Evolutionary conservation across 192 early-diverging fungal genomes (phyloP), one percentile per base, ranked within the genome.

Genomic region (Podila verticillata): DNA sequence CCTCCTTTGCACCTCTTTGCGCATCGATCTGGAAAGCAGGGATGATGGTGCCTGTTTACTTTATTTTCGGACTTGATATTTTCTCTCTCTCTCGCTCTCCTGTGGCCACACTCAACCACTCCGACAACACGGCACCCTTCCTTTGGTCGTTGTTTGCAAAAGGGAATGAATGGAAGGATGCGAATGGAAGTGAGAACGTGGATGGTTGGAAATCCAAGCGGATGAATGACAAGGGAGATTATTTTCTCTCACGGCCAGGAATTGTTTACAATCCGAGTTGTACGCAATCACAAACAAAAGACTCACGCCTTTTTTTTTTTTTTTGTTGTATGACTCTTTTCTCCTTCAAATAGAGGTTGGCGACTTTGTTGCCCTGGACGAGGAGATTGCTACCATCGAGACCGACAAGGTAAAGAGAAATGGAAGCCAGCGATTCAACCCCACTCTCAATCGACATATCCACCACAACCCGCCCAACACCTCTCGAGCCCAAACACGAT

Each of bases 341-440:
- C 61, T 64, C 36, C 39, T 44, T 20, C 26, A 5, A 78, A 47
- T 84, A 96, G 93, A 97, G 88, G 91, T 97, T 48, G 98, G 98
- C 75, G 97, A 99, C 67, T 97, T 90, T 84, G 93, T 99, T 71
- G 88, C 89, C 68, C 89, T 94, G 70, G 98, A 99, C 72, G 98
- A 99, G 75, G 94, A 94, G 77, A 90, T 98, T 35, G 96, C 96
- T 22, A 97, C 96, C 39, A 98, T 99, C 60, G 98, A 99, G 82
- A 99, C 98, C 39, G 98, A 99, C 90, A 99, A 99, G 91, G 92
- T 93, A 82, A 63, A 61, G 47, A 58, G 22, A 54, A 4, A 54
- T n/a, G 17, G 51, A 24, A 54, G 51, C 24, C 2, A 24, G 20
- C 51, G 2, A 24, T 47, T 47, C 44, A 7, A n/a, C n/a, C n/a